Evolutionary conservation across 1,139 yeast species (phyloP).

Genomic region (Hansenula sp.): DNA sequence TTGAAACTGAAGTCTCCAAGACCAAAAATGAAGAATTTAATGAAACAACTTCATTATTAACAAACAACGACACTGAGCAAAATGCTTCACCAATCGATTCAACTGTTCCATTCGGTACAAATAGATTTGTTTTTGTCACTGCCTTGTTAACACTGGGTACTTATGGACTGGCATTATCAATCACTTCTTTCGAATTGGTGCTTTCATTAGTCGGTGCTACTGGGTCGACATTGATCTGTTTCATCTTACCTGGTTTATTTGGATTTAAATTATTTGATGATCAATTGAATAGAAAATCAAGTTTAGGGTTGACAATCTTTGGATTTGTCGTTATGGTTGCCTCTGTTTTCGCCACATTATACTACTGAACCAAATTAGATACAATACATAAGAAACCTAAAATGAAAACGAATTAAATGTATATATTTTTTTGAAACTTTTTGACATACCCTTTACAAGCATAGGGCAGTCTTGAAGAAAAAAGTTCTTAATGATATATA

Average conservation of each 20-base stretch:
- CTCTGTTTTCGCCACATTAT: constrained; percentile 69
- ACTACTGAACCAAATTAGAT: constrained; percentile 3
- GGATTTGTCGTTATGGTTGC: constrained; percentile 75
- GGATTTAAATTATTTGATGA: constrained; percentile 65
- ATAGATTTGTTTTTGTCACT: constrained; percentile 46
- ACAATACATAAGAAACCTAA: not conserved
- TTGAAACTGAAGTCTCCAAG: constrained; percentile 20
- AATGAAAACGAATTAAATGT: not conserved
- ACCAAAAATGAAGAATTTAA: constrained; percentile 9
- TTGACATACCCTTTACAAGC: no score
- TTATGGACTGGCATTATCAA: constrained; percentile 65
- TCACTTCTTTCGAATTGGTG: constrained; percentile 76
- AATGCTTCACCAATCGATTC: constrained; percentile 15
- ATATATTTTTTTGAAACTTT: not conserved
- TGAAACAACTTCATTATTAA: constrained; percentile 13
- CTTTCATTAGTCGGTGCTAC: constrained; percentile 92
- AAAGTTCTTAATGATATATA: no score
- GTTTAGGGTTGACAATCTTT: constrained; percentile 63
- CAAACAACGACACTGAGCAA: constrained; percentile 12
- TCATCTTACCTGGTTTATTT: constrained; percentile 87
- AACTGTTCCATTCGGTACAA: constrained; percentile 48
- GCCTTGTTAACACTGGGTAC: constrained; percentile 39
- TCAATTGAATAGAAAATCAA: constrained; percentile 48
- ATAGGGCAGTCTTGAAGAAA: no score
- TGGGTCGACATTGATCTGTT: constrained; percentile 91